phyloP scores from a whole-genome alignment of 176 grass and related monocot species.

The Cenchrus purpureus region DNA sequence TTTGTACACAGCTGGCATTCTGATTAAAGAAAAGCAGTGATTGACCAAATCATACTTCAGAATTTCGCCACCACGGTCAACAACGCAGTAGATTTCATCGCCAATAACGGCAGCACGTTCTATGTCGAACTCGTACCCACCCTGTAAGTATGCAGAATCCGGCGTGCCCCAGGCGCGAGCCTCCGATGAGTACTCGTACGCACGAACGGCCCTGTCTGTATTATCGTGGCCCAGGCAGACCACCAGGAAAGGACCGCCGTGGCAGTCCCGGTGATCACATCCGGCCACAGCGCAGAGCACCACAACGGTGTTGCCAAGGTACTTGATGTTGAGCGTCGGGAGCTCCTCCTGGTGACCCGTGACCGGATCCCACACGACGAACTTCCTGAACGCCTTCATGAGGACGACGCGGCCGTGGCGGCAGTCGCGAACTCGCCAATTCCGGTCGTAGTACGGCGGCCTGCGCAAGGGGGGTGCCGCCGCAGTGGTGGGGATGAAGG shows the following conservation, averaged over 20 bases:
- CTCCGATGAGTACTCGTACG: constrained; percentile 20
- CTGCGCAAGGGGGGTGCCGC: no score
- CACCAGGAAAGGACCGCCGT: background rate
- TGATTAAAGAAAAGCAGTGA: background rate
- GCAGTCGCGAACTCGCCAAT: background rate
- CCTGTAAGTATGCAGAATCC: background rate
- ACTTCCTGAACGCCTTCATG: background rate
- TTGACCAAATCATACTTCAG: constrained; percentile 4
- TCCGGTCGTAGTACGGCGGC: no score
- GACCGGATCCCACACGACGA: background rate
- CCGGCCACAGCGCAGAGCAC: background rate
- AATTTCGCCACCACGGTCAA: background rate
- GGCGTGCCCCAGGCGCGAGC: background rate
- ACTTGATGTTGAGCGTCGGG: background rate
- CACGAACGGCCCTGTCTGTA: no score
- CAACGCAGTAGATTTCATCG: background rate
- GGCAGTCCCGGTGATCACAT: background rate
- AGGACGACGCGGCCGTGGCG: background rate
- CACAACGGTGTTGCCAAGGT: no score
- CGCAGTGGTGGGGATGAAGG: no score
- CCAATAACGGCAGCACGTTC: background rate
- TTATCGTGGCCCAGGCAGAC: background rate
- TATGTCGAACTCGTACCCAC: background rate
- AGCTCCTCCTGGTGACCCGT: background rate
- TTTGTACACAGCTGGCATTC: background rate